Conservation (phyloP, 1,139 yeast genomes). For the Kurtzmaniella quercitrusa region DNA sequence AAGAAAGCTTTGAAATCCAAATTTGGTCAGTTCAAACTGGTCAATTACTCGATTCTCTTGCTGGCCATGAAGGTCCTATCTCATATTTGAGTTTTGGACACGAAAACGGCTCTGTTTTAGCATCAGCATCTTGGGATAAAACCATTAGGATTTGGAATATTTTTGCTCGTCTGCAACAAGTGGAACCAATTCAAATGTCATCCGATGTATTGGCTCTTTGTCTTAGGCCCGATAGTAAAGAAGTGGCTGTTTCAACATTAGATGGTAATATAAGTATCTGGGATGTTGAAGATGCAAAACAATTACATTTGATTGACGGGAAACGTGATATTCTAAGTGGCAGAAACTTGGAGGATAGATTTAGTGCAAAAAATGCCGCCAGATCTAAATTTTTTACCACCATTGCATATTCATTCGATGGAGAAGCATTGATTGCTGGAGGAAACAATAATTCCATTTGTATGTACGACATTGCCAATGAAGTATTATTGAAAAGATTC, state of each 20-base stretch:
- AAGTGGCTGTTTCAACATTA: conserved; percentile 81
- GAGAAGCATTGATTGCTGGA: conserved; percentile 81
- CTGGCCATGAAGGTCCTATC: conserved; percentile 96
- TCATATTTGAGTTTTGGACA: conserved; percentile 82
- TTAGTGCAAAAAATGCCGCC: conserved; percentile 73
- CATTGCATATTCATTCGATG: conserved; percentile 85
- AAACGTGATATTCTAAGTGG: conserved; percentile 86
- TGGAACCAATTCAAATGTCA: conserved; percentile 83
- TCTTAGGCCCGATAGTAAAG: conserved; percentile 89
- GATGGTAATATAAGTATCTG: conserved; percentile 85
- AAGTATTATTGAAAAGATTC: conserved; percentile 77
- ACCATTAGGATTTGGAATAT: conserved; percentile 92
- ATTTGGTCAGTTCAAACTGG: conserved; percentile 98
- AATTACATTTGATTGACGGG: conserved; percentile 81
- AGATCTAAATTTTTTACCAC: conserved; percentile 83
- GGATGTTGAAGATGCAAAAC: conserved; percentile 79
- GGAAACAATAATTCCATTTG: conserved; percentile 92
- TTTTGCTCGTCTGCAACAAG: conserved; percentile 78
- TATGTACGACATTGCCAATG: conserved; percentile 83
- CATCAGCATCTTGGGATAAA: conserved; percentile 96
- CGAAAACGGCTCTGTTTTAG: conserved; percentile 69
- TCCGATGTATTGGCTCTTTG: conserved; percentile 84
- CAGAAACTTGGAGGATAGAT: conserved; percentile 76
- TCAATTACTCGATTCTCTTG: conserved; percentile 76
- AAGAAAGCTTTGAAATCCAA: conserved; percentile 84